Conservation (phyloP, 192 early-diverging fungal genomes). For the Umbelopsis sp. region DNA sequence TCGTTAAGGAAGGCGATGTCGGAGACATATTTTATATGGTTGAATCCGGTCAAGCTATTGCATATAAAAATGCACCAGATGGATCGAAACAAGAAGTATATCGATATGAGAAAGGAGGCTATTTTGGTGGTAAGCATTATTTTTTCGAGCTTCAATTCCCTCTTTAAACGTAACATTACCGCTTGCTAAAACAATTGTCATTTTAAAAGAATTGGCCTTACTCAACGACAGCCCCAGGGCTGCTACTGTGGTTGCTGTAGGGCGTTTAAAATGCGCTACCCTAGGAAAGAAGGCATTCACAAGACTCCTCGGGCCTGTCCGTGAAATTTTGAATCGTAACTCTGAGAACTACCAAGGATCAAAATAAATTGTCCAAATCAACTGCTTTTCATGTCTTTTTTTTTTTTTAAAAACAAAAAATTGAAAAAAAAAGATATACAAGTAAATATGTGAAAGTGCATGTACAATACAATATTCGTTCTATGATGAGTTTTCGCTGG, state of each 20-base stretch:
- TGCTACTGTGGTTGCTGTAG: slow-evolving; percentile 86
- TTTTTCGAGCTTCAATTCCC: neutral
- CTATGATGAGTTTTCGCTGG: neutral
- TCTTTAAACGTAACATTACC: neutral
- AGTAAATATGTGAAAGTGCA: neutral
- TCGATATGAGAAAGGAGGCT: slow-evolving; percentile 81
- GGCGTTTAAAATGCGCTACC: slow-evolving; percentile 92
- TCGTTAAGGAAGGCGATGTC: slow-evolving; percentile 92
- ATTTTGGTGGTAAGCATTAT: slow-evolving; percentile 87
- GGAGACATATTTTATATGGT: slow-evolving; percentile 96
- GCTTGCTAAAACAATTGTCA: neutral
- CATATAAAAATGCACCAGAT: slow-evolving; percentile 77
- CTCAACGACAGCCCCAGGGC: slow-evolving; percentile 91
- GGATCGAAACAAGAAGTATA: slow-evolving; percentile 80
- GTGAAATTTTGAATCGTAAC: slow-evolving; percentile 97
- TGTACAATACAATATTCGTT: neutral
- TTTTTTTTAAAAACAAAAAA: neutral
- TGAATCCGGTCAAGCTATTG: slow-evolving; percentile 87
- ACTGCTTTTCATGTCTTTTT: neutral
- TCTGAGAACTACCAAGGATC: slow-evolving; percentile 77
- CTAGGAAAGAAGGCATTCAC: slow-evolving; percentile 97
- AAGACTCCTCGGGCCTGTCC: slow-evolving; percentile 91
- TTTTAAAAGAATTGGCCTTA: slow-evolving; percentile 83
- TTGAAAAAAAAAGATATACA: neutral
- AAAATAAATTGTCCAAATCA: no score